Evolutionary conservation across 2,329 filamentous ascomycete genomes (phyloP).

Genomic region (Claviceps paspali): DNA sequence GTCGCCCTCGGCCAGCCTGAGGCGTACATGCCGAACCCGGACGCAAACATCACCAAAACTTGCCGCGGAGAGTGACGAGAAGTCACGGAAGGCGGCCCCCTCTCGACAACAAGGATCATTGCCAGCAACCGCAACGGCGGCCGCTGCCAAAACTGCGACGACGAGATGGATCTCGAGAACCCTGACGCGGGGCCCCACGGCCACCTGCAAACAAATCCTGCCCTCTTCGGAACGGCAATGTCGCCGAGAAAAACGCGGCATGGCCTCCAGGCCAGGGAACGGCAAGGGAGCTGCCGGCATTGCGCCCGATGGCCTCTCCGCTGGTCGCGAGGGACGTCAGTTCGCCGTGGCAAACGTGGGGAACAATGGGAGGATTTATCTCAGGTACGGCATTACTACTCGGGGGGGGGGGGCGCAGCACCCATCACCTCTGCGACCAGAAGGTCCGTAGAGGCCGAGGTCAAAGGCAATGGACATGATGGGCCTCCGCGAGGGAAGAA

Average conservation of each 20-base stretch:
- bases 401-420: no score
- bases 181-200: constrained; percentile 8
- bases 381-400: constrained; percentile 46
- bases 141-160: constrained; percentile 4
- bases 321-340: constrained; percentile 50
- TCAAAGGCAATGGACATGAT: no score
- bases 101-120: neutral
- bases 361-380: constrained; percentile 68
- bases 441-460: no score
- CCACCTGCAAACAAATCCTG: constrained; percentile 23
- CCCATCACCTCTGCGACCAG: no score
- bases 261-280: constrained; percentile 31
- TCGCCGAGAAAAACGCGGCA: constrained; percentile 23
- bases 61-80: constrained; percentile 3
- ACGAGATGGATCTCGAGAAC: constrained; percentile 5
- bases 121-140: constrained; percentile 5
- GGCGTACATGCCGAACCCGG: neutral
- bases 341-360: constrained; percentile 73
- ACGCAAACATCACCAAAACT: constrained; percentile 5
- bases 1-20: neutral
- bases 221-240: constrained; percentile 31
- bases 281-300: constrained; percentile 42
- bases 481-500: no score
- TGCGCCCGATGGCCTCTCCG: constrained; percentile 44
- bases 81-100: constrained; percentile 3